A percentile compares a stretch with the other conserved stretches of the same genome.
Evolutionary conservation across 371 early-diverging fungal species (phyloP).

Genomic region (Choanephora cucurbitarum): DNA sequence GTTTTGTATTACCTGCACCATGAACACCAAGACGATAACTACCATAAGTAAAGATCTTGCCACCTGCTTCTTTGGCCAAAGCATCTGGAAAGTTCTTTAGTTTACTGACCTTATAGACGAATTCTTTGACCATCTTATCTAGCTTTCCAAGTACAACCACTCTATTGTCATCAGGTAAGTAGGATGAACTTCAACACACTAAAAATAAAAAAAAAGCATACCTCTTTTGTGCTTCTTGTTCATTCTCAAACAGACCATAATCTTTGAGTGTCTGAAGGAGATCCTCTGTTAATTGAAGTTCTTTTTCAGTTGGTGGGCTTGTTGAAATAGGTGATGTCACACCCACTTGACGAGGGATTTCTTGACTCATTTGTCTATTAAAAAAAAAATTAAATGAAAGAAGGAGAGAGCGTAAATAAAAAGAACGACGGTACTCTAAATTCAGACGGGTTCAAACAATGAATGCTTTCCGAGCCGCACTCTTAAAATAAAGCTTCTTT

Average conservation of each 20-base stretch:
- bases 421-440: too few species aligned
- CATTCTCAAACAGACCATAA: conserved; percentile 77
- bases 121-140: conserved; percentile 85
- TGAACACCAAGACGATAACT: conserved; percentile 99
- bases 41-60: conserved; percentile 99
- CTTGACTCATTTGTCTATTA: conserved; percentile 21
- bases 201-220: too few species aligned
- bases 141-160: conserved; percentile 88
- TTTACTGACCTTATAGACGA: conserved; percentile 77
- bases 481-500: too few species aligned
- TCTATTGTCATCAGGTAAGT: conserved; percentile 37
- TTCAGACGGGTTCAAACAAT: too few species aligned
- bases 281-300: conserved; percentile 62
- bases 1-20: conserved; percentile 66
- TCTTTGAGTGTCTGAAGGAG: conserved; percentile 66
- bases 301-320: conserved; percentile 53
- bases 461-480: too few species aligned
- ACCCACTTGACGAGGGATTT: conserved; percentile 44
- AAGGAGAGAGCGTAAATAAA: too few species aligned
- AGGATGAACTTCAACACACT: too few species aligned
- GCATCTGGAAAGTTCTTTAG: conserved; percentile 75
- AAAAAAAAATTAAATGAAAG: too few species aligned
- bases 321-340: conserved; percentile 69
- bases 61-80: conserved; percentile 87
- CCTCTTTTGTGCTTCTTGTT: conserved; percentile 61